These are phyloP conservation scores for Ceratocystis lukuohia DNA, from an alignment of 2,329 filamentous ascomycete genomes.

Conservation along the genomic window DNA sequence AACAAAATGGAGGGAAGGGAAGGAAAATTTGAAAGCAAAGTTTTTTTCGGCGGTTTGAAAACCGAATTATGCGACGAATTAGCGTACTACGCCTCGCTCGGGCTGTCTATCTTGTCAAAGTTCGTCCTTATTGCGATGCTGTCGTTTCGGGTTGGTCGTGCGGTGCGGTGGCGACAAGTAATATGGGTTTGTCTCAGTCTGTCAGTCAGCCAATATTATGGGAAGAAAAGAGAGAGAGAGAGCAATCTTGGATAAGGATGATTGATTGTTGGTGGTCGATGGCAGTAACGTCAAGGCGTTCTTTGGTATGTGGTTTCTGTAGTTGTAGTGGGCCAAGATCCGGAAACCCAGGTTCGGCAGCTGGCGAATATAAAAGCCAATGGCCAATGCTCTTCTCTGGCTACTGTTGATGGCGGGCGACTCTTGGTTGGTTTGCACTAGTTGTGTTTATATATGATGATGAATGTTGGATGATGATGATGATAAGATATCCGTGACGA, in stretches of 20 bases:
- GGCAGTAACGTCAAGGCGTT: no score
- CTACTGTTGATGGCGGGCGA: no score
- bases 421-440: no score
- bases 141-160: background rate
- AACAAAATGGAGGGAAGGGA: background rate
- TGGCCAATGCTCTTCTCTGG: no score
- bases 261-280: no score
- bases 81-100: background rate
- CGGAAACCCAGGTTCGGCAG: background rate
- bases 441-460: no score
- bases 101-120: background rate
- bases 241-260: no score
- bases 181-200: background rate
- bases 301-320: no score
- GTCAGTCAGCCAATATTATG: background rate
- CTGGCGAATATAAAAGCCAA: background rate
- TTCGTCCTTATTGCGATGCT: background rate
- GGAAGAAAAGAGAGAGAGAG: background rate
- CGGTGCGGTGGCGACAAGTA: background rate
- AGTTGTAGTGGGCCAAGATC: no score
- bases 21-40: background rate
- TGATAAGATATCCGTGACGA: no score
- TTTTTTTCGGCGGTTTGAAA: background rate
- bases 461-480: no score
- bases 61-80: background rate